Evolutionary conservation across 116 monocot genomes (phyloP), one percentile per base, ranked within the genome.

Genomic region (Trichopus zeylanicus): DNA sequence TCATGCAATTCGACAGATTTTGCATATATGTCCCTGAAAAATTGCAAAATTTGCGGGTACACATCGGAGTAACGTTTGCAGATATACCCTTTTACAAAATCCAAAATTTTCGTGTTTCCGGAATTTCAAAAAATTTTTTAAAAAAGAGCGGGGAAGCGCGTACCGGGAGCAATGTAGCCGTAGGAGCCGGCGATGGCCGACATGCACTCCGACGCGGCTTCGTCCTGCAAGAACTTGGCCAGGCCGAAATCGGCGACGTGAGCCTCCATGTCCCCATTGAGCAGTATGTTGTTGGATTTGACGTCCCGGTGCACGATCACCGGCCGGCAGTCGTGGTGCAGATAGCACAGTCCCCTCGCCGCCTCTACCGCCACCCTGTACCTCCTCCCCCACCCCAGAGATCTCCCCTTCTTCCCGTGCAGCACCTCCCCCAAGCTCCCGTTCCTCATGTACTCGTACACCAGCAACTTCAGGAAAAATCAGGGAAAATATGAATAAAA

Each of bases 141-240:
- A 24, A 10, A n/a, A n/a, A n/a, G n/a, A n/a, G n/a, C 23, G 22
- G n/a, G n/a, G n/a, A n/a, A n/a, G n/a, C 0, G 6, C 34, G 16
- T 54, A 97, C 97, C 97, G 35, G 97, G 97, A 13, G 97, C 97
- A 46, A 97, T 97, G 71, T 97, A 97, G 31, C 97, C 91, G 73
- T 97, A 91, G 35, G 91, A 97, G 2, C 97, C 97, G 18, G 97
- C 97, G 31, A 91, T 73, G 61, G 91, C 97, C 10, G 97, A 91
- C 97, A 97, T 97, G 80, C 79, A 82, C 75, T 97, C 82, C 31
- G 91, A 85, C 7, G 79, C 76, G 29, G 64, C 81, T 2, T 74
- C 81, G 37, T 76, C 75, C 51, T n/a, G 66, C 39, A 97, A 35
- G 70, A 87, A 97, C 79, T 87, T 91, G 57, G 97, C 97, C 20